phyloP scores from a whole-genome alignment of 208 protist genomes.

The Leishmania major region DNA sequence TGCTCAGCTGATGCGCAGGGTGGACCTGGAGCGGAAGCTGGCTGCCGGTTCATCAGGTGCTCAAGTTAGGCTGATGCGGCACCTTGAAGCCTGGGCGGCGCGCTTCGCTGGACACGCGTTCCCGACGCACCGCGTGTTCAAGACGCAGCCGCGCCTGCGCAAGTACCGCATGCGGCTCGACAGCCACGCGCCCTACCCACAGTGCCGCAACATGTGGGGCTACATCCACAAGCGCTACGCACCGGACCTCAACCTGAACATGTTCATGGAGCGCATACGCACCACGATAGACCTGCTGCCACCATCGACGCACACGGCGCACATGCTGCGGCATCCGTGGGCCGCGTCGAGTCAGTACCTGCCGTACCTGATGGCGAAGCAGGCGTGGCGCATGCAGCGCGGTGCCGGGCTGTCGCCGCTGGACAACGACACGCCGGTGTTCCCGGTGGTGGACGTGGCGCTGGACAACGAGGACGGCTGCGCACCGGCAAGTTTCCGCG shows the following conservation, averaged over 20 bases:
- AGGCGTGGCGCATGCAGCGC: constrained; percentile 22
- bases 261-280: constrained; percentile 13
- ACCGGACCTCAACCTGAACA: constrained; percentile 22
- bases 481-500: constrained; percentile 13
- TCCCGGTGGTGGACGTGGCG: constrained; percentile 21
- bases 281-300: constrained; percentile 14
- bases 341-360: constrained; percentile 24
- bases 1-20: not conserved
- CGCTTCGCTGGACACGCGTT: constrained; percentile 4
- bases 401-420: not conserved
- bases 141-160: constrained; percentile 20
- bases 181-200: constrained; percentile 23
- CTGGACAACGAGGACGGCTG: constrained; percentile 32
- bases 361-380: constrained; percentile 27
- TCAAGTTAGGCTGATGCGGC: not conserved
- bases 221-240: constrained; percentile 30
- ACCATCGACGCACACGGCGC: constrained; percentile 23
- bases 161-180: constrained; percentile 26
- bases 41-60: not conserved
- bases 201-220: constrained; percentile 26
- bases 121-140: constrained; percentile 4
- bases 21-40: not conserved
- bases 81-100: not conserved
- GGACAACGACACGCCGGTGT: not conserved
- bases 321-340: constrained; percentile 29